Conservation (phyloP, 106 monocot genomes). For the Triglochin maritima region DNA sequence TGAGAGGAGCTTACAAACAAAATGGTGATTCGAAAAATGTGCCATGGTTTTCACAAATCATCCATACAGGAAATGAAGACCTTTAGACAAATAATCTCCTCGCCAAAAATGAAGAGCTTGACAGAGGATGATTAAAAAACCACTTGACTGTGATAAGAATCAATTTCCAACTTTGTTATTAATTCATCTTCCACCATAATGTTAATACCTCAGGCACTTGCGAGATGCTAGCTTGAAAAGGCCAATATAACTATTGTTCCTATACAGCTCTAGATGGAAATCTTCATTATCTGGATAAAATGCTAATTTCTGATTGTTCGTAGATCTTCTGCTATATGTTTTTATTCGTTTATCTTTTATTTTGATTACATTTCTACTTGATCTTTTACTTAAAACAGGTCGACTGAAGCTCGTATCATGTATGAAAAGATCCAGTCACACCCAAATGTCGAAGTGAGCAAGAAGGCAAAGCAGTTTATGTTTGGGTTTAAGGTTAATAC, state of each 20-base stretch:
- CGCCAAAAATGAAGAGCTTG: too few relatives aligned
- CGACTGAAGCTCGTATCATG: conserved; percentile 67
- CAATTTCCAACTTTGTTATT: too few relatives aligned
- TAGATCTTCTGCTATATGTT: neutral
- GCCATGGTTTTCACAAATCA: too few relatives aligned
- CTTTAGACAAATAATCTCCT: too few relatives aligned
- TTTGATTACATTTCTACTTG: neutral
- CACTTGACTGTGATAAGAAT: too few relatives aligned
- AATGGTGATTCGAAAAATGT: too few relatives aligned
- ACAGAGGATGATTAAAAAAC: too few relatives aligned
- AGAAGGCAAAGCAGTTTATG: conserved; percentile 61
- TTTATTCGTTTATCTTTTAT: neutral
- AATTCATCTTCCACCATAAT: too few relatives aligned
- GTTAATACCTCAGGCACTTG: too few relatives aligned
- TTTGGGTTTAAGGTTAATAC: conserved; percentile 75
- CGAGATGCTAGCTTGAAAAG: neutral
- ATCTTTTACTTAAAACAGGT: conserved; percentile 22
- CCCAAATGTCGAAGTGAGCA: conserved; percentile 64
- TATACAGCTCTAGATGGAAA: too few relatives aligned
- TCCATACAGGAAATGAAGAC: too few relatives aligned
- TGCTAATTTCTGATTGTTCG: neutral
- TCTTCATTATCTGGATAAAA: neutral
- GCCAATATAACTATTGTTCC: neutral
- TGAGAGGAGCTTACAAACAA: too few relatives aligned
- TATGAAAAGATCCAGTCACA: conserved; percentile 87